These are phyloP conservation scores for Trypanosoma vivax DNA, from an alignment of 208 protist species.

Conservation along the genomic window DNA sequence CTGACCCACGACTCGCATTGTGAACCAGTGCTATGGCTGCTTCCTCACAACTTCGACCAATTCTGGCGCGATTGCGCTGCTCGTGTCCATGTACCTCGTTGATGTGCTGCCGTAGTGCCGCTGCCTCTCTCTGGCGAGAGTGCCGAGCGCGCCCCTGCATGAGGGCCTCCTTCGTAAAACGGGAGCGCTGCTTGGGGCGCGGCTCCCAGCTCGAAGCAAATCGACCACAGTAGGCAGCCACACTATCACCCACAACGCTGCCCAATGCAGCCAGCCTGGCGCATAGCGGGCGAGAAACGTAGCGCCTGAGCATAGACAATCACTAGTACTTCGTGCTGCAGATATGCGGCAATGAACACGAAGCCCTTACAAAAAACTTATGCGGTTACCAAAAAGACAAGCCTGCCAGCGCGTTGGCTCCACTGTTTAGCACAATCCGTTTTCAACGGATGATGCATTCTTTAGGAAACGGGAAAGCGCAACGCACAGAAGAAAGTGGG, in stretches of 20 bases:
- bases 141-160: conserved; percentile 36
- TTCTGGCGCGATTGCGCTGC: conserved; percentile 20
- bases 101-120: conserved; percentile 30
- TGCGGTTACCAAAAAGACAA: too few species aligned
- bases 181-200: conserved; percentile 36
- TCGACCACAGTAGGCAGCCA: neutral
- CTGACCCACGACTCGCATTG: neutral
- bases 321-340: too few species aligned
- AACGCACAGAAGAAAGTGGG: too few species aligned
- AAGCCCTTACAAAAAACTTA: too few species aligned
- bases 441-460: too few species aligned
- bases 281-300: too few species aligned
- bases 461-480: too few species aligned
- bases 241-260: neutral
- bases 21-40: conserved; percentile 36
- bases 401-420: too few species aligned
- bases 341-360: too few species aligned
- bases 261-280: too few species aligned
- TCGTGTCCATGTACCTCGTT: conserved; percentile 38
- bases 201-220: conserved; percentile 11
- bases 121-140: conserved; percentile 32
- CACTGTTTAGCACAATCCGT: too few species aligned
- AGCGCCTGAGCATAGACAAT: too few species aligned
- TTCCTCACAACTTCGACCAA: conserved; percentile 18
- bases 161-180: conserved; percentile 38